phyloP scores from a whole-genome alignment of 441 rosid genomes.

The Geranium incanum region DNA sequence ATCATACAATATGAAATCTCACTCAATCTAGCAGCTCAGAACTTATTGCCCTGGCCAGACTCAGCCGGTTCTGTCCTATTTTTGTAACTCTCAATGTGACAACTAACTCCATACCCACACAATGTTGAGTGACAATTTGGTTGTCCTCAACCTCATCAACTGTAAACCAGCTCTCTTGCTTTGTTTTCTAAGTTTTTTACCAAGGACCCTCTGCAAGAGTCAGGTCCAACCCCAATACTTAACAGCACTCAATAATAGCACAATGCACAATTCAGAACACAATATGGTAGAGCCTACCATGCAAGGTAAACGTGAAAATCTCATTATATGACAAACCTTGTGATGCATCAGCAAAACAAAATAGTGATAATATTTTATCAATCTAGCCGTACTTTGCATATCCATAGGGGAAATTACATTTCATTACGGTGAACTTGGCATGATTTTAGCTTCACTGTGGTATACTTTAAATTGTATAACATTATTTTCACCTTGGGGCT shows the following conservation, averaged over 20 bases:
- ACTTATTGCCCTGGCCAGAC: conserved; percentile 18
- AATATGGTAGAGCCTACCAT: neutral
- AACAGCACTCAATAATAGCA: neutral
- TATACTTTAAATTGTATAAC: no score
- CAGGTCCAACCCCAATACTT: neutral
- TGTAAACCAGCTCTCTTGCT: neutral
- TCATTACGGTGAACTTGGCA: no score
- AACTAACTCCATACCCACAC: neutral
- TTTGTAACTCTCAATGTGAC: conserved; percentile 13
- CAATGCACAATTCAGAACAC: neutral
- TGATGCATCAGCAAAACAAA: no score
- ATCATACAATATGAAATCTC: conserved; percentile 22
- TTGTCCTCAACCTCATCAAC: neutral
- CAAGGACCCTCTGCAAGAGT: conserved; percentile 2
- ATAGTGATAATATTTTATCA: no score
- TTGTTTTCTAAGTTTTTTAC: neutral
- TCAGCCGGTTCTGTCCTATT: neutral
- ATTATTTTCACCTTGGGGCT: no score
- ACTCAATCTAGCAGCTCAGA: conserved; percentile 19
- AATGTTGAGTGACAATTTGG: neutral
- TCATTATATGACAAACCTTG: no score
- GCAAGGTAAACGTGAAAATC: no score
- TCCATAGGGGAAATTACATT: no score
- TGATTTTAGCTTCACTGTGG: no score
- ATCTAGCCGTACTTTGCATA: no score